Evolutionary conservation across 805 yeast species (phyloP).

Genomic region (Candida taoyuanica): DNA sequence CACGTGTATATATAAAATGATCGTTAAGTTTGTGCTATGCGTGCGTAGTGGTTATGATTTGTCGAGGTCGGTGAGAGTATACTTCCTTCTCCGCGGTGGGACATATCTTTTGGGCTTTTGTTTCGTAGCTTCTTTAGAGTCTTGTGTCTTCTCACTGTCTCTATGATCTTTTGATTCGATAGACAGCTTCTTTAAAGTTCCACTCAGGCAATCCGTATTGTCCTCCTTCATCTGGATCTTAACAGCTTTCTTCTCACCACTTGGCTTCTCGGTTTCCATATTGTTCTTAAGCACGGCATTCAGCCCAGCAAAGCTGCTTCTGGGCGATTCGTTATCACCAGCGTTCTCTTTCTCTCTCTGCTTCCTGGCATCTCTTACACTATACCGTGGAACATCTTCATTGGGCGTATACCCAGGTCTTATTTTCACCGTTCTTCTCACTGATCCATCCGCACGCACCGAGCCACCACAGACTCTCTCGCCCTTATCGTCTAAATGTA

Average conservation of each 20-base stretch:
- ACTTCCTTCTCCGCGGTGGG: slow-evolving; percentile 14
- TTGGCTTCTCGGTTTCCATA: too few species aligned
- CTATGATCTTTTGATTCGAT: too few species aligned
- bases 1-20: background rate
- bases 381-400: slow-evolving; percentile 21
- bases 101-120: slow-evolving; percentile 9
- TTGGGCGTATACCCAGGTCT: slow-evolving; percentile 24
- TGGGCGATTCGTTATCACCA: too few species aligned
- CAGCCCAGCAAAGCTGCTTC: too few species aligned
- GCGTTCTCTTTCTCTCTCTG: too few species aligned
- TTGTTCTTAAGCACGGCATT: too few species aligned
- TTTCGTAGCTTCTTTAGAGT: too few species aligned
- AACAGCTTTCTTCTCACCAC: too few species aligned
- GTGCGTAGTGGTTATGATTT: slow-evolving; percentile 7
- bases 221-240: too few species aligned
- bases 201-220: too few species aligned
- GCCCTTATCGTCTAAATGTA: slow-evolving; percentile 10
- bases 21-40: background rate
- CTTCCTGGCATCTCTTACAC: slow-evolving; percentile 6
- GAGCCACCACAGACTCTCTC: slow-evolving; percentile 23
- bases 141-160: too few species aligned
- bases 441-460: slow-evolving; percentile 25
- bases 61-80: slow-evolving; percentile 17
- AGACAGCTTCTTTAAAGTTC: too few species aligned
- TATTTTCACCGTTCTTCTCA: slow-evolving; percentile 19